Evolutionary conservation across 2,329 filamentous ascomycete genomes (phyloP).

Genomic region (Chaetomium strumarium): DNA sequence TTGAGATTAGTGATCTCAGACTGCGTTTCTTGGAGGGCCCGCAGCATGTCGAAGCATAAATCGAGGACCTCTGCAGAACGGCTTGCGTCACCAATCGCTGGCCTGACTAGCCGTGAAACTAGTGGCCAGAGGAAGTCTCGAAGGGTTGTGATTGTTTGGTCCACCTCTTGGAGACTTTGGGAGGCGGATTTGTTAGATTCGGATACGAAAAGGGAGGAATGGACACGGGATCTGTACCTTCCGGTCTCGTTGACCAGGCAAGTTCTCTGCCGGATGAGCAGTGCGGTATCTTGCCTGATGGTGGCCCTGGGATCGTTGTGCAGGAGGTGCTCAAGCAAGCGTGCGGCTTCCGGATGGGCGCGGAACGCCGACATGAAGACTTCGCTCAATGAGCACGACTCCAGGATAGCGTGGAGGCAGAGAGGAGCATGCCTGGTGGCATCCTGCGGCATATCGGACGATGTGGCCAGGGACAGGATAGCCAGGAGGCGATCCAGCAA

Average conservation of each 20-base stretch:
- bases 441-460: constrained; percentile 23
- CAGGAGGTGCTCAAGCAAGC: constrained; percentile 33
- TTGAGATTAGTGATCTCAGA: constrained; percentile 28
- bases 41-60: constrained; percentile 37
- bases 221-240: not conserved
- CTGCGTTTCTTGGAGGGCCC: constrained; percentile 33
- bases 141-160: constrained; percentile 34
- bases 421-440: constrained; percentile 31
- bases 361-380: constrained; percentile 37
- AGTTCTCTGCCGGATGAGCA: constrained; percentile 31
- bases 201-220: constrained; percentile 7
- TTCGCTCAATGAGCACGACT: constrained; percentile 34
- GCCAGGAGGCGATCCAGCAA: constrained; percentile 30
- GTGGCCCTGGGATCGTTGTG: constrained; percentile 32
- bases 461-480: constrained; percentile 25
- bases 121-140: constrained; percentile 44
- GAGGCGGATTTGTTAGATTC: not conserved
- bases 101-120: constrained; percentile 33
- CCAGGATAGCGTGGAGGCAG: constrained; percentile 36
- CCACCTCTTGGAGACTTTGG: constrained; percentile 7
- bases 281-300: constrained; percentile 34
- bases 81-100: constrained; percentile 29
- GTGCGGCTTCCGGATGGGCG: constrained; percentile 23
- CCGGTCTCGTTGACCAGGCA: constrained; percentile 12
- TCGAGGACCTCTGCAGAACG: constrained; percentile 43